Evolutionary conservation across 441 rosid genomes (phyloP).

Genomic region (Mallotus japonicus): DNA sequence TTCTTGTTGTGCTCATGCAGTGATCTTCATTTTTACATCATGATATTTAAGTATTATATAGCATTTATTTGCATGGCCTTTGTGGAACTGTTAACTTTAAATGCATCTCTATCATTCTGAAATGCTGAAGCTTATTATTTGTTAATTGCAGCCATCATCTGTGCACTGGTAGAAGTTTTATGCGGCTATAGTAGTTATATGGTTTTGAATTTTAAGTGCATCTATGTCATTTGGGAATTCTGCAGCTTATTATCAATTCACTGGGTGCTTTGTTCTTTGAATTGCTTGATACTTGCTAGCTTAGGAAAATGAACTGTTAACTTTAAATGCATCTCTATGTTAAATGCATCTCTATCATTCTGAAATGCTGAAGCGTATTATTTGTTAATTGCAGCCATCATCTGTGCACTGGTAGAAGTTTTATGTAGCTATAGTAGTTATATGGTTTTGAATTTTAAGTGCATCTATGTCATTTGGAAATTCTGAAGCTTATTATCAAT

Average conservation of each 20-base stretch:
- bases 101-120: too few species aligned
- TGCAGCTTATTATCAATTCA: background rate
- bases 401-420: background rate
- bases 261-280: constrained; percentile 1
- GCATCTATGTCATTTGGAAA: background rate
- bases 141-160: background rate
- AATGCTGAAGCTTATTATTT: too few species aligned
- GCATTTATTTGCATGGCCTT: background rate
- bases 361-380: too few species aligned
- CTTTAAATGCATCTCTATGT: too few species aligned
- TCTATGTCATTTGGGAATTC: background rate
- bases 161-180: background rate
- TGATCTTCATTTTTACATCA: background rate
- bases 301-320: constrained; percentile 1
- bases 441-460: constrained; percentile 1
- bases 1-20: background rate
- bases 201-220: constrained; percentile 2
- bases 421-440: background rate
- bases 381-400: background rate
- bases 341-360: too few species aligned
- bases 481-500: background rate
- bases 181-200: background rate
- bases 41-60: background rate
- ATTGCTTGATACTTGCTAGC: background rate
- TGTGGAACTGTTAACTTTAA: background rate